These are phyloP conservation scores for Phytophthora pseudosyringae DNA, from an alignment of 352 stramenopile genomes.

Conservation along the genomic window DNA sequence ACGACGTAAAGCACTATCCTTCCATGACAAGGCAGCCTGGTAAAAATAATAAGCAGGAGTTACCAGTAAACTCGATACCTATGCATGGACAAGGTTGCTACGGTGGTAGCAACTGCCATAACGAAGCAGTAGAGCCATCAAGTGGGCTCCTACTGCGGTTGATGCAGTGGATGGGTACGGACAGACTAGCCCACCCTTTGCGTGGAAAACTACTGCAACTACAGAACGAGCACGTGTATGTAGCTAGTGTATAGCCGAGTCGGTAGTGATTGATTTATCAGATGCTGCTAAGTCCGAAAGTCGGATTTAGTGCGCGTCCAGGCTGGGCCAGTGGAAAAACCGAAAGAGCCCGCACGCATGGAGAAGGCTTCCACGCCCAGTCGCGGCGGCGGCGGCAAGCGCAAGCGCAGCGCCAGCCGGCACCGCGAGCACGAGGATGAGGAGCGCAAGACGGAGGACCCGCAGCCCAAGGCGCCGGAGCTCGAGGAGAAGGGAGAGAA, in stretches of 20 bases:
- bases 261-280: too few species aligned
- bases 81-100: neutral
- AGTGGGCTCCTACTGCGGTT: too few species aligned
- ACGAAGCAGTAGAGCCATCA: too few species aligned
- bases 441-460: conserved; percentile 19
- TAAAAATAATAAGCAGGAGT: conserved; percentile 18
- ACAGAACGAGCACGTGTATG: too few species aligned
- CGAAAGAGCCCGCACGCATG: conserved; percentile 17
- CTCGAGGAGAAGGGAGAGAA: conserved; percentile 15
- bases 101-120: too few species aligned
- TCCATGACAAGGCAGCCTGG: neutral
- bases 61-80: too few species aligned
- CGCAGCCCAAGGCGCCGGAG: conserved; percentile 9
- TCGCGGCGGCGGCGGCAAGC: conserved; percentile 38
- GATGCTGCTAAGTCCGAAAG: conserved; percentile 5
- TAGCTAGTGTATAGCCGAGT: too few species aligned
- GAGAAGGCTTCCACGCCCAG: conserved; percentile 18
- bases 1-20: neutral
- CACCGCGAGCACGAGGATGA: conserved; percentile 27
- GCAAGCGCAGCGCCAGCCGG: conserved; percentile 37
- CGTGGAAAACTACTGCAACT: too few species aligned
- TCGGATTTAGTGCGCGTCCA: conserved; percentile 26
- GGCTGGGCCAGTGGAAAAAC: conserved; percentile 28
- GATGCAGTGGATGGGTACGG: too few species aligned
- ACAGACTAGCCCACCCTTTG: too few species aligned